These are phyloP conservation scores for Xylaria palmicola DNA, from an alignment of 495 filamentous ascomycete genomes.

Conservation along the genomic window DNA sequence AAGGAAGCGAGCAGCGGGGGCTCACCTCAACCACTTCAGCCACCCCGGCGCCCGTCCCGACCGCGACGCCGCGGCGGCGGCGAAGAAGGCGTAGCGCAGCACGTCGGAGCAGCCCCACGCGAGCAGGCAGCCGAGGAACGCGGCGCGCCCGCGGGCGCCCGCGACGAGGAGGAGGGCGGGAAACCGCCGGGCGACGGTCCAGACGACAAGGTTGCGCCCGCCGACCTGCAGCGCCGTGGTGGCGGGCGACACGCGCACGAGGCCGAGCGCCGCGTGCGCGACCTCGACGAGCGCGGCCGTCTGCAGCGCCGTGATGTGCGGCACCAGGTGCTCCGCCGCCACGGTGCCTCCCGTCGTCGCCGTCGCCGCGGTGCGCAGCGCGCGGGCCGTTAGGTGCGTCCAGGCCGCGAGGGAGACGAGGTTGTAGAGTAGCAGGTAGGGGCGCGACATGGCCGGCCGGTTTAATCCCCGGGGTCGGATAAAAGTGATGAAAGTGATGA, in stretches of 20 bases:
- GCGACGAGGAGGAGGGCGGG: neutral
- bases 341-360: neutral
- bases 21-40: constrained; percentile 10
- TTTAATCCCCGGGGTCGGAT: too few species aligned
- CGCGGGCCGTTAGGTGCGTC: constrained; percentile 3
- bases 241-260: constrained; percentile 1
- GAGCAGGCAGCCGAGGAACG: neutral
- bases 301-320: neutral
- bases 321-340: neutral
- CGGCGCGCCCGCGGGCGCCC: neutral
- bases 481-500: too few species aligned
- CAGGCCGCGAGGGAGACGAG: constrained; percentile 1
- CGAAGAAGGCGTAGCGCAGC: neutral
- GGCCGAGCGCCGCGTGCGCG: neutral
- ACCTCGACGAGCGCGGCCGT: constrained; percentile 5
- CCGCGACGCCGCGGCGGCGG: neutral
- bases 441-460: neutral
- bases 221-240: constrained; percentile 15
- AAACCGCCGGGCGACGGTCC: constrained; percentile 12
- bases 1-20: too few species aligned
- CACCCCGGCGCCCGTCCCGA: neutral
- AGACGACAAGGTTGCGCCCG: constrained; percentile 13
- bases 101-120: neutral
- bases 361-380: neutral
- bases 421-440: constrained; percentile 16